phyloP scores from a whole-genome alignment of 129 eudicot genomes.

The Flaveria ramosissima region DNA sequence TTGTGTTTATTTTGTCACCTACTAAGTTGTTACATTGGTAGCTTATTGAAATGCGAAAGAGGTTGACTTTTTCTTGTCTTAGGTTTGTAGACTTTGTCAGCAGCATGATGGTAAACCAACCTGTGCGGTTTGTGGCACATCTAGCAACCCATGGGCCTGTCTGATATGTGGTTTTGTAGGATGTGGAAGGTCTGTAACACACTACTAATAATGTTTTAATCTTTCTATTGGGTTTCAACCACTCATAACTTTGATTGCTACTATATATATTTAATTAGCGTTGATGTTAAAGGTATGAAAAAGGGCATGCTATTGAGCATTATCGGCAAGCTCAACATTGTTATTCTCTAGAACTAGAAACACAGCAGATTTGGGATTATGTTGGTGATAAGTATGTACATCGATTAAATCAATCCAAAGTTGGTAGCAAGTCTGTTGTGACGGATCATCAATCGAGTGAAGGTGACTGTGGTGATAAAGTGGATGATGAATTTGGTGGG shows the following conservation, averaged over 20 bases:
- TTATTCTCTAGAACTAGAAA: constrained; percentile 84
- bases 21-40: neutral
- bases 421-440: constrained; percentile 59
- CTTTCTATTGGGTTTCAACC: neutral
- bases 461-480: constrained; percentile 63
- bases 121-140: constrained; percentile 75
- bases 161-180: constrained; percentile 96
- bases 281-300: constrained; percentile 56
- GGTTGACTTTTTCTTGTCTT: constrained; percentile 19
- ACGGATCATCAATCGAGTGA: constrained; percentile 50
- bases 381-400: constrained; percentile 93
- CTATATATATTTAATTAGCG: neutral
- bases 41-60: neutral
- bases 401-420: constrained; percentile 85
- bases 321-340: constrained; percentile 73
- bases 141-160: constrained; percentile 78
- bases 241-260: constrained; percentile 1
- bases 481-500: constrained; percentile 64
- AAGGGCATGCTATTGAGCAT: constrained; percentile 80
- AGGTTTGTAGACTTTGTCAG: constrained; percentile 92
- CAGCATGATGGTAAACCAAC: constrained; percentile 77
- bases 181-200: constrained; percentile 75
- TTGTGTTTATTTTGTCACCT: neutral
- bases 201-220: neutral
- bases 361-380: constrained; percentile 95